These are phyloP conservation scores for Chrysopogon serrulatus DNA, from an alignment of 176 grass and related monocot species.

Conservation along the genomic window DNA sequence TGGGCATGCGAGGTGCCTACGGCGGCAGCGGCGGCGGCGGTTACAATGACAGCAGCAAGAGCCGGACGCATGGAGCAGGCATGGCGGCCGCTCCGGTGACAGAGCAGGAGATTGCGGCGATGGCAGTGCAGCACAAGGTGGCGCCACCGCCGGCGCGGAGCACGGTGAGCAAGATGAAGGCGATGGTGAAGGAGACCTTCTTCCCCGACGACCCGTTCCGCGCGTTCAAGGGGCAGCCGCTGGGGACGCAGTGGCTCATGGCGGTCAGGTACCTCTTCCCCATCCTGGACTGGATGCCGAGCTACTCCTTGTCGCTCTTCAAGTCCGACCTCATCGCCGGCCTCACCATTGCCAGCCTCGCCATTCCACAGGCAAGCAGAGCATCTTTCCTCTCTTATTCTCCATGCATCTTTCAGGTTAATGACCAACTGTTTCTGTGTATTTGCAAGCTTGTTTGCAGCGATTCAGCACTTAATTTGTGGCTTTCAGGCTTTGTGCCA, in stretches of 20 bases:
- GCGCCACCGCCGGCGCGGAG: conserved; percentile 43
- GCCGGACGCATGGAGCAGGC: background rate
- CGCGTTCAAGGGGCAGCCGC: conserved; percentile 67
- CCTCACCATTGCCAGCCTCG: conserved; percentile 96
- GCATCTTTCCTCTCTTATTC: too few relatives aligned
- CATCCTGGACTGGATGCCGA: conserved; percentile 63
- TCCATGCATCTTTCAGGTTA: background rate
- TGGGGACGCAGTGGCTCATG: conserved; percentile 46
- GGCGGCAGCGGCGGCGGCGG: background rate
- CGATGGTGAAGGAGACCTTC: conserved; percentile 89
- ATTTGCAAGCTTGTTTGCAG: background rate
- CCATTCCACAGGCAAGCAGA: conserved; percentile 76
- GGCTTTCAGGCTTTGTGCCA: background rate
- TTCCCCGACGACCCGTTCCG: conserved; percentile 95
- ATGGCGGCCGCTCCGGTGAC: background rate
- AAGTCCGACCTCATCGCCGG: conserved; percentile 91
- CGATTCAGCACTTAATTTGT: background rate
- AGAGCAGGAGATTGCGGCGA: background rate
- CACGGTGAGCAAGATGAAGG: conserved; percentile 72
- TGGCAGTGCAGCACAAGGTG: conserved; percentile 76
- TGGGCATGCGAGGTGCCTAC: conserved; percentile 51
- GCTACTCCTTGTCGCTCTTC: conserved; percentile 75
- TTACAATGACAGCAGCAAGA: conserved; percentile 20
- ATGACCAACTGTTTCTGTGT: background rate
- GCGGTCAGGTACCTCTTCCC: conserved; percentile 80